Evolutionary conservation across 2,329 filamentous ascomycete species (phyloP).

Genomic region (Celoporthe dispersa): DNA sequence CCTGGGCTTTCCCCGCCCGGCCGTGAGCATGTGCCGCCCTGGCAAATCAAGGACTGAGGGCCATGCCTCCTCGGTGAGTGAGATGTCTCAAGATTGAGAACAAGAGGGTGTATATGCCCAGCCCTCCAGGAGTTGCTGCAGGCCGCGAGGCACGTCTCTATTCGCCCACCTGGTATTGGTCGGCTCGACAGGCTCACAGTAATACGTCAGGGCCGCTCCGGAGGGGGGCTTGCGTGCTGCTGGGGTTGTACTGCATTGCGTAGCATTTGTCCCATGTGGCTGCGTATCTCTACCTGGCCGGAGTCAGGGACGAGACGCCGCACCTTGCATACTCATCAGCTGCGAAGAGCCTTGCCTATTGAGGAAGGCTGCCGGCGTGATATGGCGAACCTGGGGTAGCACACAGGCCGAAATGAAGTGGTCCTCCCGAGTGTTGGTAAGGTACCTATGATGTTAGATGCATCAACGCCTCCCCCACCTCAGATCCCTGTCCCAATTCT

Average conservation of each 20-base stretch:
- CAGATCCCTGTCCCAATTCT: conserved; percentile 18
- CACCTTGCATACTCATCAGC: conserved; percentile 9
- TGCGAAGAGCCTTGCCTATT: conserved; percentile 13
- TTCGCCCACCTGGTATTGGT: conserved; percentile 11
- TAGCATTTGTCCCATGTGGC: conserved; percentile 6
- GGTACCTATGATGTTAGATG: conserved; percentile 11
- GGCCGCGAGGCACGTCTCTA: conserved; percentile 2
- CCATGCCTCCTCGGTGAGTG: conserved; percentile 3
- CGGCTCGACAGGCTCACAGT: background rate
- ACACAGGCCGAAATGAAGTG: conserved; percentile 11
- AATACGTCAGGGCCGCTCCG: background rate
- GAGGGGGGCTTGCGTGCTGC: background rate
- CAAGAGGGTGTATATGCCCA: conserved; percentile 2
- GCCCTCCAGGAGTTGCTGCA: conserved; percentile 5
- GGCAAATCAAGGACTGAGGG: conserved; percentile 17
- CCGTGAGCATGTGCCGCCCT: conserved; percentile 1
- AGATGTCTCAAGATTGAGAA: conserved; percentile 5
- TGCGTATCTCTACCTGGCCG: conserved; percentile 6
- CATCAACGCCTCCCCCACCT: conserved; percentile 10
- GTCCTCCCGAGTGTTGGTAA: conserved; percentile 18
- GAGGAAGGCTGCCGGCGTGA: conserved; percentile 16
- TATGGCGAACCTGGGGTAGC: conserved; percentile 23
- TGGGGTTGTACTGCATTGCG: conserved; percentile 13
- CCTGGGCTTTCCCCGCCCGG: background rate
- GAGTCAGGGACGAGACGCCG: conserved; percentile 10